These are phyloP conservation scores for Aspergillus steynii DNA, from an alignment of 495 filamentous ascomycete species.

Conservation along the genomic window DNA sequence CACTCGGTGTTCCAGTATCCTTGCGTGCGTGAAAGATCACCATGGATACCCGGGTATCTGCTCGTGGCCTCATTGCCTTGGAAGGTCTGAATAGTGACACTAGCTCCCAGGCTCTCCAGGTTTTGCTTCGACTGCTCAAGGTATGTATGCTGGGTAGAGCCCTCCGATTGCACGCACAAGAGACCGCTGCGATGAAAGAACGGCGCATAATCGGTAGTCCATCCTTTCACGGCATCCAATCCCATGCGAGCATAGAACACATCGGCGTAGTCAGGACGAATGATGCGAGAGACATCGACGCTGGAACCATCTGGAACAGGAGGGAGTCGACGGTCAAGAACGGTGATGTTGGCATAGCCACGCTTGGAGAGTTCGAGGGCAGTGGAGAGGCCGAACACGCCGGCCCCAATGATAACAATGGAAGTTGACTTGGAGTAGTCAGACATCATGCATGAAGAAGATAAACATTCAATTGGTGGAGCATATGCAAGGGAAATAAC, in stretches of 20 bases:
- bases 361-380: background rate
- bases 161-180: background rate
- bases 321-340: conserved; percentile 56
- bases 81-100: background rate
- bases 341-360: conserved; percentile 21
- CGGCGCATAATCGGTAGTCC: background rate
- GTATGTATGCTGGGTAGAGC: background rate
- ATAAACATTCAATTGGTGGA: background rate
- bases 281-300: conserved; percentile 61
- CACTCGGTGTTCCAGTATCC: conserved; percentile 67
- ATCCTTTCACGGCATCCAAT: conserved; percentile 13
- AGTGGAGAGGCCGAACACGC: background rate
- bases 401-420: background rate
- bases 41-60: conserved; percentile 30
- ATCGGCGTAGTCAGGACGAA: conserved; percentile 70
- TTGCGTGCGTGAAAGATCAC: conserved; percentile 30
- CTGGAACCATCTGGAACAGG: conserved; percentile 57
- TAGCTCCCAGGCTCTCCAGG: background rate
- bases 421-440: background rate
- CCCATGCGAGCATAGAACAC: conserved; percentile 46
- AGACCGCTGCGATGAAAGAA: background rate
- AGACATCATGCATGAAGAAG: background rate
- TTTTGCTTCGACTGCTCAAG: background rate
- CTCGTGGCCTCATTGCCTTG: background rate
- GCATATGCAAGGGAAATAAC: background rate